phyloP scores from a whole-genome alignment of 2,329 filamentous ascomycete species.

The Xylogone sp. region DNA sequence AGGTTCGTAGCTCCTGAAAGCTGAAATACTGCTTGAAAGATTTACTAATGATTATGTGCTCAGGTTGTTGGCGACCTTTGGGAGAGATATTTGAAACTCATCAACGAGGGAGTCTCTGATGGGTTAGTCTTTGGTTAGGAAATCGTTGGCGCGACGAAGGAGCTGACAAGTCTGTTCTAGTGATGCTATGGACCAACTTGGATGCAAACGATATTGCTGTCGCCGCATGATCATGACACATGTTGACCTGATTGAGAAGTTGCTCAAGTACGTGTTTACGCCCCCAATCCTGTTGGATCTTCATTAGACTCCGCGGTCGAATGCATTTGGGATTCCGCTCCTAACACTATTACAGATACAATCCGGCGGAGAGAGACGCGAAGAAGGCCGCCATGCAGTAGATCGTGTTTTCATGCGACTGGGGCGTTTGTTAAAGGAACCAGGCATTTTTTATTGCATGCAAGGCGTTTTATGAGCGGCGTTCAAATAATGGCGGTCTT shows the following conservation, averaged over 20 bases:
- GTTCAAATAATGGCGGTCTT: constrained; percentile 12
- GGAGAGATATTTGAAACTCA: constrained; percentile 89
- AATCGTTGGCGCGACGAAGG: constrained; percentile 1
- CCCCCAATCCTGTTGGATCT: constrained; percentile 1
- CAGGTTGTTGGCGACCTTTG: constrained; percentile 96
- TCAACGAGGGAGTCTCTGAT: constrained; percentile 72
- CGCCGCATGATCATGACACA: constrained; percentile 99
- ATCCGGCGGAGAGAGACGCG: constrained; percentile 42
- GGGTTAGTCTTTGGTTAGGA: constrained; percentile 51
- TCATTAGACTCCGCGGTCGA: constrained; percentile 1
- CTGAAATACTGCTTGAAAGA: neutral
- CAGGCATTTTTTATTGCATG: constrained; percentile 14
- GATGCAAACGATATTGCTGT: constrained; percentile 95
- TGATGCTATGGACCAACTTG: constrained; percentile 93
- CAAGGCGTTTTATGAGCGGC: constrained; percentile 17
- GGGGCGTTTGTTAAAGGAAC: constrained; percentile 19
- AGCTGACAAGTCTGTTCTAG: constrained; percentile 43
- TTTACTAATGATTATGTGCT: neutral
- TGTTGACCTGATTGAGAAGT: constrained; percentile 97
- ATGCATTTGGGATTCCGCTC: constrained; percentile 1
- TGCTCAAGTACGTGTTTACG: constrained; percentile 72
- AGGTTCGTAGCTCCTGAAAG: constrained; percentile 55
- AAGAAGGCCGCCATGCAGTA: constrained; percentile 32
- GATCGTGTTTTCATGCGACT: constrained; percentile 1
- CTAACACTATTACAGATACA: constrained; percentile 35